A percentile compares a stretch with the other conserved stretches of the same genome.
phyloP scores from a whole-genome alignment of 2,329 filamentous ascomycete genomes.

The Parastagonospora nodorum region DNA sequence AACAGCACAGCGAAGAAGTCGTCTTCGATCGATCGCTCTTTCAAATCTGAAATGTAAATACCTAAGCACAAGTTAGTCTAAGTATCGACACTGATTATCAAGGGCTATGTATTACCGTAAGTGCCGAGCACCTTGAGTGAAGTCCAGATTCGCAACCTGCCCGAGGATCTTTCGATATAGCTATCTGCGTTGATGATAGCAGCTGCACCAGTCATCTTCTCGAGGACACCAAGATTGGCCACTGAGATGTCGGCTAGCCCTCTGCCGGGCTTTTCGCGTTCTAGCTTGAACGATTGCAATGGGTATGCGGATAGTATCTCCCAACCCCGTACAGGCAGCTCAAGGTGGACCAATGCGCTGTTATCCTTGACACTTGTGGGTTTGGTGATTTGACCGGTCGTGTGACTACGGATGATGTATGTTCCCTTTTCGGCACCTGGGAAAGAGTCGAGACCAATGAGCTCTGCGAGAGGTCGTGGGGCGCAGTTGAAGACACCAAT shows the following conservation, averaged over 20 bases:
- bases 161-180: slow-evolving; percentile 60
- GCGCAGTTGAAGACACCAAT: slow-evolving; percentile 86
- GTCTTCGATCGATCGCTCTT: slow-evolving; percentile 62
- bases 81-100: neutral
- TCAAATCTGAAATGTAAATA: slow-evolving; percentile 75
- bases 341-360: slow-evolving; percentile 63
- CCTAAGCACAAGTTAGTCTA: slow-evolving; percentile 52
- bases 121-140: slow-evolving; percentile 79
- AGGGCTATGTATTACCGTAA: slow-evolving; percentile 59
- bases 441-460: slow-evolving; percentile 74
- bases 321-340: slow-evolving; percentile 70
- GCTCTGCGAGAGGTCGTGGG: slow-evolving; percentile 64
- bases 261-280: slow-evolving; percentile 47
- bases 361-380: slow-evolving; percentile 55
- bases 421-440: slow-evolving; percentile 65
- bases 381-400: slow-evolving; percentile 64
- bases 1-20: slow-evolving; percentile 78
- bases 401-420: slow-evolving; percentile 78
- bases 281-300: slow-evolving; percentile 59
- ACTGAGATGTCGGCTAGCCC: slow-evolving; percentile 54
- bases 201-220: slow-evolving; percentile 88
- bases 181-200: slow-evolving; percentile 71
- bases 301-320: slow-evolving; percentile 82
- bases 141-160: slow-evolving; percentile 68
- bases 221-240: slow-evolving; percentile 76